phyloP scores from a whole-genome alignment of 306 rosid genomes.

The Trifolium subterraneum region DNA sequence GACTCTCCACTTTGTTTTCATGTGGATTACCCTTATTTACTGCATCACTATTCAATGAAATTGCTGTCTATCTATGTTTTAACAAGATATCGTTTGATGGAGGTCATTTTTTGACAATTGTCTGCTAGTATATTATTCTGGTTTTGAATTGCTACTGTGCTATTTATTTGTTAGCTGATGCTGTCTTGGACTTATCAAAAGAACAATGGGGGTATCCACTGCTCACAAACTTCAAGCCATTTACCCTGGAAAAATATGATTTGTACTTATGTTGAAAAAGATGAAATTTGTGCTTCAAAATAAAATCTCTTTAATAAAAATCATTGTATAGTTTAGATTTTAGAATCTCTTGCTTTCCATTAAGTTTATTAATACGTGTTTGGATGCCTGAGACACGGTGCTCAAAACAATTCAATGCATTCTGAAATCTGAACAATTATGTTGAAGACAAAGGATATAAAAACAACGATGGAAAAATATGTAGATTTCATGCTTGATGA shows the following conservation, averaged over 20 bases:
- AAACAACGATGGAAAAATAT: neutral
- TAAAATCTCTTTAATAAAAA: conserved; percentile 14
- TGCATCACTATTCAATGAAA: neutral
- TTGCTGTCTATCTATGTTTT: neutral
- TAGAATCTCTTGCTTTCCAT: neutral
- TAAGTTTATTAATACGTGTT: too few species aligned
- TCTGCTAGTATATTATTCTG: neutral
- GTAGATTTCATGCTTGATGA: conserved; percentile 1
- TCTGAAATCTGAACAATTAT: neutral
- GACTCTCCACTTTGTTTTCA: conserved; percentile 1
- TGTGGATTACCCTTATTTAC: conserved; percentile 18
- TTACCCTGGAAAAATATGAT: conserved; percentile 22
- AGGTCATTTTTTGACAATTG: neutral
- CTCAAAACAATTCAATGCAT: conserved; percentile 8
- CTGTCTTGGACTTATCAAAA: too few species aligned
- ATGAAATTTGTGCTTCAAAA: conserved; percentile 5
- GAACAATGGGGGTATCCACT: neutral
- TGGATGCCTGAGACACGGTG: conserved; percentile 11
- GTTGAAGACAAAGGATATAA: too few species aligned
- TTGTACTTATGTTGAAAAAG: neutral
- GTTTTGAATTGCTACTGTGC: neutral
- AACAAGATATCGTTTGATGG: neutral
- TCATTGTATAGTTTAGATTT: conserved; percentile 24
- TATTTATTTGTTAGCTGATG: neutral
- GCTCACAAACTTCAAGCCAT: neutral